A percentile compares a stretch with the other conserved stretches of the same genome.
phyloP scores from a whole-genome alignment of 129 eudicot genomes.

The Oenanthe sinensis region DNA sequence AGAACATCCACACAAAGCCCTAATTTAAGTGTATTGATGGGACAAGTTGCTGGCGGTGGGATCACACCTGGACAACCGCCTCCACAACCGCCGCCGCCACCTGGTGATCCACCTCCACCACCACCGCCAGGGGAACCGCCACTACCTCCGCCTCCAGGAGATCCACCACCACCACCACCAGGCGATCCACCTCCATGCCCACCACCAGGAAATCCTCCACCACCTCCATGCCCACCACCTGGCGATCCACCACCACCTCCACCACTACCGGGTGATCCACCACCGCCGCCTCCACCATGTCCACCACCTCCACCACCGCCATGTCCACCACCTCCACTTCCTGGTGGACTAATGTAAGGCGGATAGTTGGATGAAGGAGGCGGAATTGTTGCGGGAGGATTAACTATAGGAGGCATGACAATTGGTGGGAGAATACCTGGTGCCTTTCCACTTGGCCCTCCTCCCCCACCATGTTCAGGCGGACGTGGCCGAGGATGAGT shows the following conservation, averaged over 20 bases:
- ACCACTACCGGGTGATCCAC: background rate
- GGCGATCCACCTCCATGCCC: background rate
- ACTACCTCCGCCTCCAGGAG: background rate
- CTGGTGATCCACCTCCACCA: background rate
- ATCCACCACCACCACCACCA: background rate
- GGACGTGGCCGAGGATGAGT: background rate
- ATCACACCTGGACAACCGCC: background rate
- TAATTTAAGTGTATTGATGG: conserved; percentile 36
- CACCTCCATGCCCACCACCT: background rate
- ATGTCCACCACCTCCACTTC: background rate
- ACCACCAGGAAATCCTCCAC: background rate
- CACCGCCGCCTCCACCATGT: background rate
- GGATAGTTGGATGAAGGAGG: background rate
- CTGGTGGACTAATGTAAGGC: background rate
- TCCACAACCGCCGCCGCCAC: background rate
- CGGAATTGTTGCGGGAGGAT: background rate
- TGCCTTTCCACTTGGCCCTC: background rate
- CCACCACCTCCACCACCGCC: background rate
- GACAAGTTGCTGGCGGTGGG: conserved; percentile 31
- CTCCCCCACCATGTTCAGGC: conserved; percentile 5
- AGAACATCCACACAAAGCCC: conserved; percentile 42
- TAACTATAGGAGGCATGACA: background rate
- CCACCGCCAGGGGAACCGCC: too few species aligned
- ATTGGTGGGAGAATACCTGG: conserved; percentile 3
- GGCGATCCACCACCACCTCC: background rate